phyloP scores from a whole-genome alignment of 2,329 filamentous ascomycete species.

The Pseudomassariella vexata region DNA sequence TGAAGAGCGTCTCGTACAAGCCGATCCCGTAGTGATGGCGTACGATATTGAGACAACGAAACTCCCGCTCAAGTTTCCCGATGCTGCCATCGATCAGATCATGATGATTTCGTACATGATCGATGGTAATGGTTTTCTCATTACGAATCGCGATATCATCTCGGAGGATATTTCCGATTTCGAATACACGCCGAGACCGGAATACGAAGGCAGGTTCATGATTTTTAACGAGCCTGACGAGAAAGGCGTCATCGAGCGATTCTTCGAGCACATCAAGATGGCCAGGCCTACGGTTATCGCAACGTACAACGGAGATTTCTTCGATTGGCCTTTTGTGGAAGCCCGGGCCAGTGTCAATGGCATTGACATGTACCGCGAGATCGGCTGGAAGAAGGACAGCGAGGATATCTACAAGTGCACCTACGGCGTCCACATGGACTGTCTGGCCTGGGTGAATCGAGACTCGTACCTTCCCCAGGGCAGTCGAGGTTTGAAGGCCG shows the following conservation, averaged over 20 bases:
- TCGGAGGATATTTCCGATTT: constrained; percentile 97
- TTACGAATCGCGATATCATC: constrained; percentile 96
- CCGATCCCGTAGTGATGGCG: constrained; percentile 97
- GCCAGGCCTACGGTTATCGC: constrained; percentile 93
- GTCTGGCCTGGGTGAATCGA: constrained; percentile 97
- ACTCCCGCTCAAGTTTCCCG: constrained; percentile 91
- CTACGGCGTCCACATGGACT: constrained; percentile 98
- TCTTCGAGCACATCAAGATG: constrained; percentile 94
- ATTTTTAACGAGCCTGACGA: constrained; percentile 98
- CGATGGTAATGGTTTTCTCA: constrained; percentile 93
- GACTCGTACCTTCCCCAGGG: constrained; percentile 97
- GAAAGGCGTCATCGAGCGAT: constrained; percentile 79
- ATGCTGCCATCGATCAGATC: constrained; percentile 88
- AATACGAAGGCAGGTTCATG: constrained; percentile 92
- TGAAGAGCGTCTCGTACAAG: constrained; percentile 80
- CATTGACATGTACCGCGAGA: constrained; percentile 99
- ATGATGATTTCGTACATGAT: constrained; percentile 99
- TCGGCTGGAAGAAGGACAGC: constrained; percentile 89
- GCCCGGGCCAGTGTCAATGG: constrained; percentile 86
- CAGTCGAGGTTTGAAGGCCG: constrained; percentile 93
- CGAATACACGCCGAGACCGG: constrained; percentile 94
- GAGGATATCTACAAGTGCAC: constrained; percentile 96
- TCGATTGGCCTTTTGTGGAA: constrained; percentile 99
- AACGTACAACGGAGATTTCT: constrained; percentile 99
- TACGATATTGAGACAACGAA: constrained; percentile 99